These are phyloP conservation scores for Acrodontium crateriforme DNA, from an alignment of 2,329 filamentous ascomycete genomes.

Conservation along the genomic window DNA sequence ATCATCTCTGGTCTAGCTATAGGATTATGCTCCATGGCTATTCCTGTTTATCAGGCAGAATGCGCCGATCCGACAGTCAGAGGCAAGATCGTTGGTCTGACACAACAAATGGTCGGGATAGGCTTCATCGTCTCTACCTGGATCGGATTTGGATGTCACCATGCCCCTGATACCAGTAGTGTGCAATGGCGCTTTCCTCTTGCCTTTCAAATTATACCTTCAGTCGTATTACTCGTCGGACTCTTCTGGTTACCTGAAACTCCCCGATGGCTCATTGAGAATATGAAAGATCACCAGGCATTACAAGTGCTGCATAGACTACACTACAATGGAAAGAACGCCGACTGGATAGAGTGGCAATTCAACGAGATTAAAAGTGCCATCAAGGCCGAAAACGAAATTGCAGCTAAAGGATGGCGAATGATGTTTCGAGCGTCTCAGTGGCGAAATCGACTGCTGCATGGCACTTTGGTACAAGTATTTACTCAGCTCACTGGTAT, in stretches of 20 bases:
- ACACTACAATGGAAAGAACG: conserved; percentile 39
- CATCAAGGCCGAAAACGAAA: conserved; percentile 44
- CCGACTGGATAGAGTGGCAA: conserved; percentile 45
- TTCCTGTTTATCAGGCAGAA: conserved; percentile 52
- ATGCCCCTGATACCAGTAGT: conserved; percentile 23
- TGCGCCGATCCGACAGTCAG: conserved; percentile 44
- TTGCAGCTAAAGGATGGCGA: conserved; percentile 39
- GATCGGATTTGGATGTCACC: conserved; percentile 36
- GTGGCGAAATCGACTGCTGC: conserved; percentile 48
- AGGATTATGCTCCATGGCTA: conserved; percentile 43
- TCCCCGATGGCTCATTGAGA: conserved; percentile 36
- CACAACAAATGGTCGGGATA: conserved; percentile 44
- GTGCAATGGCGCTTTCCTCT: conserved; percentile 29
- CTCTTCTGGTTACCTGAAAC: conserved; percentile 26
- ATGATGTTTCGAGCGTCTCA: conserved; percentile 45
- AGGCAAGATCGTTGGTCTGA: conserved; percentile 43
- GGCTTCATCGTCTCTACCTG: conserved; percentile 43
- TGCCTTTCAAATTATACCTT: conserved; percentile 32
- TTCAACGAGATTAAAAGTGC: conserved; percentile 48
- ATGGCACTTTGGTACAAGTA: conserved; percentile 48
- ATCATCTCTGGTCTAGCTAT: conserved; percentile 47
- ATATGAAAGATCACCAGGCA: neutral
- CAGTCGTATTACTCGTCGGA: conserved; percentile 16
- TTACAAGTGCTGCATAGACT: conserved; percentile 29
- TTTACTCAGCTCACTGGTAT: conserved; percentile 53